These are phyloP conservation scores for Wickerhamomyces silvicola DNA, from an alignment of 805 yeast species.

Conservation along the genomic window DNA sequence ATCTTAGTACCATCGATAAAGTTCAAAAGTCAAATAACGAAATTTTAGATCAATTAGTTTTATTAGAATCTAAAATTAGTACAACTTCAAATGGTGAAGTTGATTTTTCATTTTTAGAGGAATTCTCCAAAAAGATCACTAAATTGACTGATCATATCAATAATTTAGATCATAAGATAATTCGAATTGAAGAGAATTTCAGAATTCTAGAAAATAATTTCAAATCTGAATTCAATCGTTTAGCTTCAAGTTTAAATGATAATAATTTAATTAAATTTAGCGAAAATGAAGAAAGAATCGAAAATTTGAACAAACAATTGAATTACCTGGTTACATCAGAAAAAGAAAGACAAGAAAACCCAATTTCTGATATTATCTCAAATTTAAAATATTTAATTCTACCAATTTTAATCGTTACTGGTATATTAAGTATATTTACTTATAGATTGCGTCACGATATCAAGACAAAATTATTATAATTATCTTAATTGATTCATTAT, in stretches of 20 bases:
- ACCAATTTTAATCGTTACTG: constrained; percentile 18
- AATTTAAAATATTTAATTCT: constrained; percentile 22
- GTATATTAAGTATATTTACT: constrained; percentile 38
- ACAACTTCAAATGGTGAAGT: constrained; percentile 4
- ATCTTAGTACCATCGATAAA: constrained; percentile 6
- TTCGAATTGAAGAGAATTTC: constrained; percentile 5
- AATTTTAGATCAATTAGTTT: constrained; percentile 8
- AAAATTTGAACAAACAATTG: constrained; percentile 13
- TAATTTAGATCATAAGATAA: constrained; percentile 2
- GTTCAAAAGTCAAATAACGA: constrained; percentile 16
- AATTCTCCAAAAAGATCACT: constrained; percentile 11
- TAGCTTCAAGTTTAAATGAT: constrained; percentile 8
- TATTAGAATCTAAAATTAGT: constrained; percentile 13
- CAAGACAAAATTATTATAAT: constrained; percentile 48
- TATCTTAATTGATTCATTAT: neutral
- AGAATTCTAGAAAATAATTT: constrained; percentile 4
- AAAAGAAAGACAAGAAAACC: constrained; percentile 16
- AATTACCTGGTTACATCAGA: constrained; percentile 18
- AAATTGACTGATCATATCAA: constrained; percentile 3
- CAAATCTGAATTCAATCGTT: constrained; percentile 2
- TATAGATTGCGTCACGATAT: constrained; percentile 55
- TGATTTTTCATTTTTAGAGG: constrained; percentile 18
- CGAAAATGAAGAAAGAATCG: constrained; percentile 17
- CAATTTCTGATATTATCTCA: constrained; percentile 18
- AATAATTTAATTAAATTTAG: constrained; percentile 19